Percentiles rank a stretch among this genome's conserved stretches.
These are phyloP conservation scores for Mycosphaerella sp. DNA, from an alignment of 2,329 filamentous ascomycete species.

Conservation along the genomic window DNA sequence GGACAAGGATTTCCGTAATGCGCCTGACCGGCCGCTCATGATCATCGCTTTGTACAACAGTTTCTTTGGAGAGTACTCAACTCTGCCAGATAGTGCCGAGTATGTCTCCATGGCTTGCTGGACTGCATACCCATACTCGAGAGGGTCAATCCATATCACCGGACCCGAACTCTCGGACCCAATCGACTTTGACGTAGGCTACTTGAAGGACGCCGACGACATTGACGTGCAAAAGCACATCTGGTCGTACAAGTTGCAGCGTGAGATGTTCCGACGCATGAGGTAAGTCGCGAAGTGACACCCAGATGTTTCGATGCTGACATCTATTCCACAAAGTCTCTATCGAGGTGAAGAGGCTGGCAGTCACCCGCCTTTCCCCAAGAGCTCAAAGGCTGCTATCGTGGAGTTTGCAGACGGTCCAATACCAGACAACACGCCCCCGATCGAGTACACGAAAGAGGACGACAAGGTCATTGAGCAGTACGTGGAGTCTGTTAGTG, in stretches of 20 bases:
- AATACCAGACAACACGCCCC: slow-evolving; percentile 35
- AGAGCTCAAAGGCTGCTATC: slow-evolving; percentile 40
- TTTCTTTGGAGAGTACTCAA: slow-evolving; percentile 25
- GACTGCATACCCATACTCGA: slow-evolving; percentile 55
- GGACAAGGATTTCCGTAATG: slow-evolving; percentile 48
- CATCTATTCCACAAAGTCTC: slow-evolving; percentile 22
- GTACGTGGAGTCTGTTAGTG: slow-evolving; percentile 26
- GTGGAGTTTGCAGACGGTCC: slow-evolving; percentile 25
- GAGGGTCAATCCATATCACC: slow-evolving; percentile 55
- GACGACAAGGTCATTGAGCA: slow-evolving; percentile 37
- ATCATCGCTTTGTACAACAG: slow-evolving; percentile 36
- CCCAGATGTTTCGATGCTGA: not conserved
- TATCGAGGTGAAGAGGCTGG: slow-evolving; percentile 40
- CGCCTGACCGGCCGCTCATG: slow-evolving; percentile 44
- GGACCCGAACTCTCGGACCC: slow-evolving; percentile 37
- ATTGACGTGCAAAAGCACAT: slow-evolving; percentile 47
- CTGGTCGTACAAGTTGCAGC: slow-evolving; percentile 59
- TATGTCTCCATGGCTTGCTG: slow-evolving; percentile 49
- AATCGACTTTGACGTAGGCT: slow-evolving; percentile 24
- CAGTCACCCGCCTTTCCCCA: slow-evolving; percentile 35
- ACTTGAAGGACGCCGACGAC: slow-evolving; percentile 47
- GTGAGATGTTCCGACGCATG: slow-evolving; percentile 53
- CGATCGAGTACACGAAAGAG: slow-evolving; percentile 38
- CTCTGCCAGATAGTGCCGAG: slow-evolving; percentile 27
- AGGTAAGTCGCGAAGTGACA: slow-evolving; percentile 2